Base-by-base conservation (phyloP, 768 basidiomycete species). In the Leccinum imitatum region DNA sequence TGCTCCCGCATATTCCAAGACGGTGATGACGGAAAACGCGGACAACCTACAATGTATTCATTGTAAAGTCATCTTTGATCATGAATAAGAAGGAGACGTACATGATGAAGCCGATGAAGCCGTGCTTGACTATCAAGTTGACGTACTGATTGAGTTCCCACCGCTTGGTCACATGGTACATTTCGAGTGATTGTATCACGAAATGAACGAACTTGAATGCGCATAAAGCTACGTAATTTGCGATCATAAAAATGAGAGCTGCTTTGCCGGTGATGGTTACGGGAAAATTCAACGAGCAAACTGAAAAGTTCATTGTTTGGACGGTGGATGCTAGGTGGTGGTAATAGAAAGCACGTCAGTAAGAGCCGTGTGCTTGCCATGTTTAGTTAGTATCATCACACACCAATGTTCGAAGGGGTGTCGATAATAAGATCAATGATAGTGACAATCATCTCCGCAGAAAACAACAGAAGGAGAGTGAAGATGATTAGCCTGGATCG, bases 231-330 rank as follows among this genome's bases (percentile, higher is more conserved):
- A 14, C 2, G 14, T 3, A 5, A 8, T 13, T 25, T 48, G 47
- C 21, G 11, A 48, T 15, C 7, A 3, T 0, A 6, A 48, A 48
- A 3, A 23, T 14, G 47, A 0, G 0, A 8, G 21, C 5, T 23
- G 14, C 21, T 48, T 23, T 48, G 3, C 13, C 3, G 6, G 23
- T 10, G 41, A 15, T 25, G 23, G 47, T 23, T 3, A 3, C 2
- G 21, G 47, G 19, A 25, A 15, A 7, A 3, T 3, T 13, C 11
- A 23, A 21, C 19, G 11, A 14, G 23, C 47, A 48, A 25, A 25
- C 3, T 25, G 47, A 48, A 15, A 7, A 48, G 1, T 48, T 23
- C 7, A 17, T 23, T 8, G 14, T 21, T 48, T 23, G 47, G 21
- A 21, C 13, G 21, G 9, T 44, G n/a, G n/a, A 7, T n/a, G 15